Base-by-base conservation (phyloP, 768 basidiomycete species). In the Trametes maxima region DNA sequence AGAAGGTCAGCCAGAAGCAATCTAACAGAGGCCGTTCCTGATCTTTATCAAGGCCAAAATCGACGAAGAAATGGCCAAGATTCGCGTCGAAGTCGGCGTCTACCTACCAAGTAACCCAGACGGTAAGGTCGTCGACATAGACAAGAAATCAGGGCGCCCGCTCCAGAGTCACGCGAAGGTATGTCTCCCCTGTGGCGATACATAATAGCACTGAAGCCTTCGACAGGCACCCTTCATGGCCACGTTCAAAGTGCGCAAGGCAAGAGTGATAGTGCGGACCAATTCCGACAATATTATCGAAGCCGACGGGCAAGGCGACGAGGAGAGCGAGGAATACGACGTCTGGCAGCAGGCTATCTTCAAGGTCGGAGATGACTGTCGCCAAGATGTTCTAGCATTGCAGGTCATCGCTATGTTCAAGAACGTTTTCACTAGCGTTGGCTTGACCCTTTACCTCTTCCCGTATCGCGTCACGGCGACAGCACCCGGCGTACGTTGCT, bases 331-430 rank as follows among this genome's bases (percentile, higher is more conserved):
- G 46, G 82, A 88, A 67, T 92, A 90, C 70, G 94, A 98, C 63
- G 88, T 95, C 47, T 98, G 94, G 95, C 94, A 96, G 62, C 89
- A 94, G 65, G 97, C 97, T 0, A 99, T 99, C 64, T 99, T 99
- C 87, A 99, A 99, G 80, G 97, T 99, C 59, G 97, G 97, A 57
- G 97, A 99, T 71, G 97, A 99, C 72, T 99, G 97, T 73, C 86
- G 97, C 44, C 97, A 99, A 74, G 97, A 99, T 69, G 89, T 98
- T n/a, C 83, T 99, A 46, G 97, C 97, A 0, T 78, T 99, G 49
- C 97, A 99, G 69, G 78, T 98, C 62, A 98, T 99, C 63, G 97
- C 97, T 5, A 98, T 98, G 95, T 98, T 98, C 84, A 98, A 98
- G 77, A 98, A 97, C 73, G 89, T 98, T 59, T 99, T 96, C 77